A percentile compares a stretch with the other conserved stretches of the same genome.
Evolutionary conservation across 345 rosid species (phyloP).

Genomic region (Gossypium herbaceum): DNA sequence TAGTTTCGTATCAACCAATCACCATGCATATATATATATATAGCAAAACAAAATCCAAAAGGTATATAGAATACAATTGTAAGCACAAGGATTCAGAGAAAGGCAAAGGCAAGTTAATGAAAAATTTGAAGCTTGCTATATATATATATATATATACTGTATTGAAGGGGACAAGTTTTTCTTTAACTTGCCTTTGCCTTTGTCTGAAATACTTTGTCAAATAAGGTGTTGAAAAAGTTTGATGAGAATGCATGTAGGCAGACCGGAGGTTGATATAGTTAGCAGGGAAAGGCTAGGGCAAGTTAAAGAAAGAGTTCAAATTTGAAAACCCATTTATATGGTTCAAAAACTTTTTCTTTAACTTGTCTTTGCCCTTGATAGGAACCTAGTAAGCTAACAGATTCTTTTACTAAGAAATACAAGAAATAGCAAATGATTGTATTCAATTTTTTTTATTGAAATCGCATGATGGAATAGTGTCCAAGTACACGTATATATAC

Average conservation of each 20-base stretch:
- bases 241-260: background rate
- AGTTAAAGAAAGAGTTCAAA: background rate
- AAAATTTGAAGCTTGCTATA: background rate
- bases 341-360: background rate
- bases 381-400: no score
- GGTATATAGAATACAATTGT: background rate
- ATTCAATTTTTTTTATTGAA: no score
- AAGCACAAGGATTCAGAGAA: background rate
- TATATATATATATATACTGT: no score
- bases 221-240: background rate
- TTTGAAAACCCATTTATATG: background rate
- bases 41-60: background rate
- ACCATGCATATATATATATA: background rate
- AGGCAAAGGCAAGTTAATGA: background rate
- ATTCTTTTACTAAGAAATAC: no score
- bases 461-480: no score
- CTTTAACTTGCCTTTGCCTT: conserved; percentile 9
- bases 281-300: background rate
- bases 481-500: no score
- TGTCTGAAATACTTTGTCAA: background rate
- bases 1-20: background rate
- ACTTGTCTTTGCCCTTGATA: background rate
- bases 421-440: no score
- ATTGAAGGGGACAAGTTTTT: background rate
- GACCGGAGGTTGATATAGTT: background rate